Base-by-base conservation (phyloP, 306 rosid species). In the Amphicarpaea edgeworthii region DNA sequence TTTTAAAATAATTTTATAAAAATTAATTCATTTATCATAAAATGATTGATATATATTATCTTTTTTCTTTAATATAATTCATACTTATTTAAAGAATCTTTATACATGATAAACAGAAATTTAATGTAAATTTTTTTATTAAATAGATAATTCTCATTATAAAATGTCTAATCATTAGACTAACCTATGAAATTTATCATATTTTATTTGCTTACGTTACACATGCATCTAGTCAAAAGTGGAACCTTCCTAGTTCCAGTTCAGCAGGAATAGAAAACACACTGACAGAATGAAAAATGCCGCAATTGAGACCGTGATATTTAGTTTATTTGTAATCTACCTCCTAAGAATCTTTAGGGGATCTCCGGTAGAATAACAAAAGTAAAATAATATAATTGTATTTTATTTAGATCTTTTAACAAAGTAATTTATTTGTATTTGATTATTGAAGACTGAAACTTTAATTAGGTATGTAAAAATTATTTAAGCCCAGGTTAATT, bases 211-310 rank as follows among this genome's bases (percentile, higher is more conserved):
- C 11, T 20, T 54, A 54, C 51, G 47, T 30, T 19, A 10, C 34
- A 20, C 23, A 21, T 14, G 23, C 38, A n/a, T 40, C 12, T 40
- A 72, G 77, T 72, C 66, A 72, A 54, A 72, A 72, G 30, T 40
- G 28, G 43, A 57, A 72, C n/a, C 43, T 72, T 72, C 68, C 55
- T 38, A 70, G 12, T 17, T 10, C 4, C 0, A 12, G 34, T 37
- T 20, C 54, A 12, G 7, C 38, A 64, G 6, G 8, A 24, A 23
- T 14, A 43, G 20, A 23, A 66, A 42, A 2, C 4, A 37, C 4
- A 0, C 2, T 62, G 20, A 73, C 9, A 61, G 45, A 28, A 46
- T 4, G 45, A 38, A 32, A 38, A 37, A 38, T 19, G 30, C 30
- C 17, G 3, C 8, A 12, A 11, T 8, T 57, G 2, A 24, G 17